phyloP scores from a whole-genome alignment of 139 green algal species.

The Pseudopediastrum boryanum region DNA sequence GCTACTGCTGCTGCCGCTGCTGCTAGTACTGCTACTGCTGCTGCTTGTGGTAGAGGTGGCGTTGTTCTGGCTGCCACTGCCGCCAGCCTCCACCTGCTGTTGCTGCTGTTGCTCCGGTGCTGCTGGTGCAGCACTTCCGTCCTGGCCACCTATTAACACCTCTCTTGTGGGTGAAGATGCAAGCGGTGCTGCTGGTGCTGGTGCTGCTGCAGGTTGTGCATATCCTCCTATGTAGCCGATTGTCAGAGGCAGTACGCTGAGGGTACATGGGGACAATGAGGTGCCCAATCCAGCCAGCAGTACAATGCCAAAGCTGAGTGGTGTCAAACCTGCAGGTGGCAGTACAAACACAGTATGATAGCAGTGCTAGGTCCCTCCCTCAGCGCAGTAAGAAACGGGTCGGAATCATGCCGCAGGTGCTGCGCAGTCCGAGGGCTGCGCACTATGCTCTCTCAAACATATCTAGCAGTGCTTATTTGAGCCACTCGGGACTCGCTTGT shows the following conservation, averaged over 20 bases:
- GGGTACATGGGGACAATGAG: conserved; percentile 92
- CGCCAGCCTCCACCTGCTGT: background rate
- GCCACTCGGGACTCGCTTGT: background rate
- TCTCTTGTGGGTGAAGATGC: background rate
- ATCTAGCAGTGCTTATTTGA: background rate
- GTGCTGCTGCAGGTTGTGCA: conserved; percentile 16
- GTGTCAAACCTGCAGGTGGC: conserved; percentile 54
- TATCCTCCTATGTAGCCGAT: conserved; percentile 94
- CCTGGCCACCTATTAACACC: conserved; percentile 73
- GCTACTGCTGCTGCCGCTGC: background rate
- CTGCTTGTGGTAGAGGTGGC: background rate
- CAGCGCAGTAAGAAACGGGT: conserved; percentile 5
- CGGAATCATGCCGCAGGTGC: background rate
- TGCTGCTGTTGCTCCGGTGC: conserved; percentile 1
- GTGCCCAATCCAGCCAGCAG: conserved; percentile 89
- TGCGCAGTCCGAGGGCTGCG: background rate
- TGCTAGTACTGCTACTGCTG: background rate
- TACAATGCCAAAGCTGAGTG: conserved; percentile 72
- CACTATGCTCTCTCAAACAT: background rate
- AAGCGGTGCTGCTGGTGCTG: conserved; percentile 9
- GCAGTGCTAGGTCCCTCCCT: conserved; percentile 11
- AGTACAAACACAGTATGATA: background rate
- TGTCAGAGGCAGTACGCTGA: conserved; percentile 87
- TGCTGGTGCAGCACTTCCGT: conserved; percentile 70
- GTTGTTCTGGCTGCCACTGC: background rate